Percentiles rank a stretch among this genome's conserved stretches.
phyloP scores from a whole-genome alignment of 2,329 filamentous ascomycete species.

The Trichophyton mentagrophytes region DNA sequence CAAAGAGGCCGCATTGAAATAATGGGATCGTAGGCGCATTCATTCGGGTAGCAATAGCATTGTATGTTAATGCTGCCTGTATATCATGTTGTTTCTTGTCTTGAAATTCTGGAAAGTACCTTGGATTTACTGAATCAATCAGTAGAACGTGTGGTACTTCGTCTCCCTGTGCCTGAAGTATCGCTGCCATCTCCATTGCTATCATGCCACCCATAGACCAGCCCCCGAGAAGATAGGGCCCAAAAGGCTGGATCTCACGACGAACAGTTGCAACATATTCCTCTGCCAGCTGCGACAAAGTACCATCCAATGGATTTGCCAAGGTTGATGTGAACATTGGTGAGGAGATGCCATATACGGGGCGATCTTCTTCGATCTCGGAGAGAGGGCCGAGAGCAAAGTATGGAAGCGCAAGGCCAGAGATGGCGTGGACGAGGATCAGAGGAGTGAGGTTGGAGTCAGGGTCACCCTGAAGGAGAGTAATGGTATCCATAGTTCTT shows the following conservation, averaged over 20 bases:
- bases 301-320: conserved; percentile 11
- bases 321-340: conserved; percentile 13
- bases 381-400: conserved; percentile 14
- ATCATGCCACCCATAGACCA: conserved; percentile 28
- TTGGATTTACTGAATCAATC: conserved; percentile 16
- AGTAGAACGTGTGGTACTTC: conserved; percentile 15
- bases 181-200: conserved; percentile 18
- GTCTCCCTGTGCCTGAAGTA: conserved; percentile 12
- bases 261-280: conserved; percentile 14
- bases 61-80: conserved; percentile 7
- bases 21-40: conserved; percentile 7
- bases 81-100: conserved; percentile 8
- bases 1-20: conserved; percentile 5
- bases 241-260: conserved; percentile 21
- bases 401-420: conserved; percentile 16
- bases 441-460: conserved; percentile 13
- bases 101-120: conserved; percentile 8
- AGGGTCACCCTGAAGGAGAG: conserved; percentile 15
- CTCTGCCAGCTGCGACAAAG: conserved; percentile 13
- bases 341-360: conserved; percentile 16
- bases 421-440: conserved; percentile 16
- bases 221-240: conserved; percentile 28
- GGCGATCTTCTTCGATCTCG: conserved; percentile 9
- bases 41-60: conserved; percentile 8
- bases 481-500: conserved; percentile 13